These are phyloP conservation scores for Phytophthora pluvialis DNA, from an alignment of 352 stramenopile genomes.

Conservation along the genomic window DNA sequence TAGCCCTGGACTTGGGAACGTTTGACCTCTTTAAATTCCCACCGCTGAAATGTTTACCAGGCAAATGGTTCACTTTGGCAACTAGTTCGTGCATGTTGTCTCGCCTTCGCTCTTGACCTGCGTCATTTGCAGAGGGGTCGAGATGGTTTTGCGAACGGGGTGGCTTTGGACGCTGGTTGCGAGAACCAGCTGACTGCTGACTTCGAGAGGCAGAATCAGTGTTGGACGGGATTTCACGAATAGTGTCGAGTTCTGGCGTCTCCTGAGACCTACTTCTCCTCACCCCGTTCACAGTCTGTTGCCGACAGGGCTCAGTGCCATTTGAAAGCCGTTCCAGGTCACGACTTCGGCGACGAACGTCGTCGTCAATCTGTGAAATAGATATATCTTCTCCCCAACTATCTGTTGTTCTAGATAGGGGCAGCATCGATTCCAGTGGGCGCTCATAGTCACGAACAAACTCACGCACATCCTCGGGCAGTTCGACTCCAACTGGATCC, in stretches of 20 bases:
- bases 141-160: slow-evolving; percentile 1
- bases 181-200: slow-evolving; percentile 9
- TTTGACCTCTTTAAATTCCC: slow-evolving; percentile 14
- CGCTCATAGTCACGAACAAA: slow-evolving; percentile 57
- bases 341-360: slow-evolving; percentile 35
- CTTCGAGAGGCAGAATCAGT: slow-evolving; percentile 22
- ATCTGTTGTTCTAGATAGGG: slow-evolving; percentile 63
- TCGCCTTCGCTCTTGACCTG: background rate
- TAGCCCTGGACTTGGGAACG: slow-evolving; percentile 8
- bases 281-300: slow-evolving; percentile 15
- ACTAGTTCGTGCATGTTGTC: background rate
- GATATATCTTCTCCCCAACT: slow-evolving; percentile 63
- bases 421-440: slow-evolving; percentile 57
- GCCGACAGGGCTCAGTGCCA: slow-evolving; percentile 13
- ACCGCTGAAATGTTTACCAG: slow-evolving; percentile 5
- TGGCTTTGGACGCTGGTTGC: background rate
- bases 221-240: slow-evolving; percentile 37
- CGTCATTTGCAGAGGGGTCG: background rate
- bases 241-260: slow-evolving; percentile 44
- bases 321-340: slow-evolving; percentile 28
- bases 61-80: slow-evolving; percentile 2
- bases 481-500: slow-evolving; percentile 20
- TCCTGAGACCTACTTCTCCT: slow-evolving; percentile 38
- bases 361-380: slow-evolving; percentile 38
- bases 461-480: slow-evolving; percentile 43